Evolutionary conservation across 345 rosid genomes (phyloP).

Genomic region (Pugionium dolabratum): DNA sequence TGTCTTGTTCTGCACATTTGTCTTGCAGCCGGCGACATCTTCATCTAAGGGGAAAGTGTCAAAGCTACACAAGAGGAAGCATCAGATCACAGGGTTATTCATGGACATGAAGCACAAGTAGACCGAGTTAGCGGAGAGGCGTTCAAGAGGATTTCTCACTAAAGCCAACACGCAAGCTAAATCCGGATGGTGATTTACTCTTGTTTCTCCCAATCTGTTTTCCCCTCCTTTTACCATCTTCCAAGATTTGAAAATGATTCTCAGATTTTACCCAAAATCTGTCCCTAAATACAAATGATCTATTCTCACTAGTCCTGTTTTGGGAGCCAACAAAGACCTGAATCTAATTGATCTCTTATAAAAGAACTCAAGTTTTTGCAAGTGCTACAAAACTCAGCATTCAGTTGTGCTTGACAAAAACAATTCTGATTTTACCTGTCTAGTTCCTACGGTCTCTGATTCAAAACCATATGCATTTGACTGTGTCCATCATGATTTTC

Average conservation of each 20-base stretch:
- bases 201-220: neutral
- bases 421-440: neutral
- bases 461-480: constrained; percentile 1
- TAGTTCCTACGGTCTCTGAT: constrained; percentile 13
- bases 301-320: constrained; percentile 18
- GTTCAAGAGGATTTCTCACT: constrained; percentile 77
- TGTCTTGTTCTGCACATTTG: neutral
- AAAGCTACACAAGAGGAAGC: constrained; percentile 98
- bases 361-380: neutral
- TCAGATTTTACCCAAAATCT: constrained; percentile 10
- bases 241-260: constrained; percentile 3
- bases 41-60: constrained; percentile 82
- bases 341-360: constrained; percentile 15
- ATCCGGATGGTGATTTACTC: constrained; percentile 77
- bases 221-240: too few relatives aligned
- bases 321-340: constrained; percentile 24
- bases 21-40: constrained; percentile 56
- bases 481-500: constrained; percentile 19
- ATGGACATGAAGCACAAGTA: constrained; percentile 89
- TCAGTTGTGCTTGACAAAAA: constrained; percentile 9
- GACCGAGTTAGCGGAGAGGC: constrained; percentile 77
- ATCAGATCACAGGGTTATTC: constrained; percentile 78
- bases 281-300: neutral
- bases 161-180: constrained; percentile 95
- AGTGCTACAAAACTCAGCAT: neutral